A percentile compares a stretch with the other conserved stretches of the same genome.
phyloP scores from a whole-genome alignment of 2,329 filamentous ascomycete species.

The Colletotrichum neosansevieriae region DNA sequence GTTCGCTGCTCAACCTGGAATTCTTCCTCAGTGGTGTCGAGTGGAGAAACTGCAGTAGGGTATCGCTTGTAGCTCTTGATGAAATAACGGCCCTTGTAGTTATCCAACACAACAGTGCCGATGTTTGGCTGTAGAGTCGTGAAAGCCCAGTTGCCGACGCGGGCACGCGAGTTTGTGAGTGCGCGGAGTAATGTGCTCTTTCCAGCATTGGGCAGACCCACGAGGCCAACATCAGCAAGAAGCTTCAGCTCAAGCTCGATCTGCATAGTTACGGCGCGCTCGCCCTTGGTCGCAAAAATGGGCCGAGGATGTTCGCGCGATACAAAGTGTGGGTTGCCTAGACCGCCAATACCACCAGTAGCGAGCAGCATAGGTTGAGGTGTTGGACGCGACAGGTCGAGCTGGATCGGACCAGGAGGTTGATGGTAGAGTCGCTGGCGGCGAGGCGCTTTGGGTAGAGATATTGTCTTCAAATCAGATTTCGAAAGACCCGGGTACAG shows the following conservation, averaged over 20 bases:
- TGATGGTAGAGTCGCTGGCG: constrained; percentile 72
- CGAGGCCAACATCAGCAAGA: constrained; percentile 92
- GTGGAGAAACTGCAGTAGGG: constrained; percentile 46
- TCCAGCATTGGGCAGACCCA: constrained; percentile 94
- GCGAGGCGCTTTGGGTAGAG: constrained; percentile 63
- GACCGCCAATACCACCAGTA: constrained; percentile 86
- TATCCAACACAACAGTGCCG: constrained; percentile 92
- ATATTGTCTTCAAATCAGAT: constrained; percentile 71
- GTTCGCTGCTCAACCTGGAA: constrained; percentile 71
- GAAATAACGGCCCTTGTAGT: constrained; percentile 80
- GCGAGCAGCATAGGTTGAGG: constrained; percentile 86
- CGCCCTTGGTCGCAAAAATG: constrained; percentile 89
- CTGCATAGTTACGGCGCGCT: constrained; percentile 80
- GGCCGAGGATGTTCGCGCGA: constrained; percentile 80
- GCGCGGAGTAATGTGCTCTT: constrained; percentile 93
- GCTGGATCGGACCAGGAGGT: constrained; percentile 77
- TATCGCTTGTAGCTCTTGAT: constrained; percentile 53
- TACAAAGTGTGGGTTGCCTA: constrained; percentile 94
- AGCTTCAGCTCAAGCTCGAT: constrained; percentile 94
- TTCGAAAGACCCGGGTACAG: constrained; percentile 83
- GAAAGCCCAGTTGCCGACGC: constrained; percentile 96
- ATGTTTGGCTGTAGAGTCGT: constrained; percentile 96
- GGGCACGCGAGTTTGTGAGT: constrained; percentile 87
- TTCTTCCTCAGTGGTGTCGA: constrained; percentile 53
- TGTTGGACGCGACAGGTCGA: constrained; percentile 82